Evolutionary conservation across 768 basidiomycete genomes (phyloP).

Genomic region (Grammothele lineata): DNA sequence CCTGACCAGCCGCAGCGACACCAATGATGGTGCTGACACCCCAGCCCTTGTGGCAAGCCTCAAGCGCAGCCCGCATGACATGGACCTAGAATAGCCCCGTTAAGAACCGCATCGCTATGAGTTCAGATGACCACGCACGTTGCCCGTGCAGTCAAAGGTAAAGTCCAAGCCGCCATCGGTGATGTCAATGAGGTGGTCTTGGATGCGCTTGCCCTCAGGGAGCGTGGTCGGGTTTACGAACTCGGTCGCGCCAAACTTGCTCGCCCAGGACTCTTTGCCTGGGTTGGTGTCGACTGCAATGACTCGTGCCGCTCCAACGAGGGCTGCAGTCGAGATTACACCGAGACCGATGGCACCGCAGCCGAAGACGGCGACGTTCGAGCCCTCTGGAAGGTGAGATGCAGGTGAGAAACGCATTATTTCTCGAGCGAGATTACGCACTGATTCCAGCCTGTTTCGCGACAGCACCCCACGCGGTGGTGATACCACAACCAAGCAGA

Average conservation of each 20-base stretch:
- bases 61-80: conserved; percentile 92
- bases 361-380: conserved; percentile 92
- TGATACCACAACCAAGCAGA: conserved; percentile 93
- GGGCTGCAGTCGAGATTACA: conserved; percentile 73
- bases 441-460: conserved; percentile 86
- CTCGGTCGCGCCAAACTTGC: conserved; percentile 91
- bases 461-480: conserved; percentile 97
- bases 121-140: conserved; percentile 42
- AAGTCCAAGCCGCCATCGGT: conserved; percentile 97
- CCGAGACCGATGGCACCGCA: conserved; percentile 96
- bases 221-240: conserved; percentile 82
- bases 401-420: conserved; percentile 1
- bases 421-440: conserved; percentile 30
- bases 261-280: conserved; percentile 81
- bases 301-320: conserved; percentile 80
- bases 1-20: conserved; percentile 95
- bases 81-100: conserved; percentile 70
- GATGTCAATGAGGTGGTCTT: conserved; percentile 84
- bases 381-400: conserved; percentile 50
- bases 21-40: conserved; percentile 95
- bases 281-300: conserved; percentile 92
- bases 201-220: conserved; percentile 77
- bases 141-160: conserved; percentile 97
- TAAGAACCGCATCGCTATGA: too few species aligned
- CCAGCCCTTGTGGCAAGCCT: conserved; percentile 99